Percentiles rank a stretch among this genome's conserved stretches.
These are phyloP conservation scores for Hyphopichia burtonii DNA, from an alignment of 1,139 yeast species.

Conservation along the genomic window DNA sequence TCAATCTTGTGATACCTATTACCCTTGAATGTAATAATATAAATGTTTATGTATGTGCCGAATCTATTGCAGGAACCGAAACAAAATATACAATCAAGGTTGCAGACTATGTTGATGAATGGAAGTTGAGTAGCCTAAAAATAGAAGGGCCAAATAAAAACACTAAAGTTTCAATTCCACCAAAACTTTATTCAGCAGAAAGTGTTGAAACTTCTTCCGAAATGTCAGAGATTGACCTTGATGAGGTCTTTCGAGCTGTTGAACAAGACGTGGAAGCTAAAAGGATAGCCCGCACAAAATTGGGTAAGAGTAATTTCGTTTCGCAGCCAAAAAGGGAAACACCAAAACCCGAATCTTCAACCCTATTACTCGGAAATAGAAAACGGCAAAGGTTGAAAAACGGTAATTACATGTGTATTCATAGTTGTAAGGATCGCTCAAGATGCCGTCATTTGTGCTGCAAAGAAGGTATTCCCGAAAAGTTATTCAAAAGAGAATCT, in stretches of 20 bases:
- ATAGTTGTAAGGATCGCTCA: constrained; percentile 34
- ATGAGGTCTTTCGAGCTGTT: background rate
- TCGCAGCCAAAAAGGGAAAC: background rate
- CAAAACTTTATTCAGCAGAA: no score
- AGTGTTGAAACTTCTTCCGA: no score
- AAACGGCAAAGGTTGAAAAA: constrained; percentile 13
- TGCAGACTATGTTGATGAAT: constrained; percentile 2
- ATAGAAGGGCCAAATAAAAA: background rate
- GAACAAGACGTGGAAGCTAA: background rate
- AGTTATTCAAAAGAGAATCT: background rate
- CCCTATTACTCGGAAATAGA: no score
- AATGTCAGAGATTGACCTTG: background rate
- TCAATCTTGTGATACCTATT: background rate
- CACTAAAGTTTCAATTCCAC: no score
- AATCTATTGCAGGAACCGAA: constrained; percentile 34
- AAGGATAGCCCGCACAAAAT: background rate
- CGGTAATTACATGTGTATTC: constrained; percentile 36
- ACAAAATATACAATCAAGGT: constrained; percentile 7
- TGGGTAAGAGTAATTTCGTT: background rate
- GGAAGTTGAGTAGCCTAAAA: constrained; percentile 4
- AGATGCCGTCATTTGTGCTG: constrained; percentile 46
- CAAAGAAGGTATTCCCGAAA: constrained; percentile 32
- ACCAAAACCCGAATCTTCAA: no score
- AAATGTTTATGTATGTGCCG: constrained; percentile 27
- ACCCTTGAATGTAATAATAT: background rate